Base-by-base conservation (phyloP, 2,329 filamentous ascomycete genomes). In the Trichoderma koningii region DNA sequence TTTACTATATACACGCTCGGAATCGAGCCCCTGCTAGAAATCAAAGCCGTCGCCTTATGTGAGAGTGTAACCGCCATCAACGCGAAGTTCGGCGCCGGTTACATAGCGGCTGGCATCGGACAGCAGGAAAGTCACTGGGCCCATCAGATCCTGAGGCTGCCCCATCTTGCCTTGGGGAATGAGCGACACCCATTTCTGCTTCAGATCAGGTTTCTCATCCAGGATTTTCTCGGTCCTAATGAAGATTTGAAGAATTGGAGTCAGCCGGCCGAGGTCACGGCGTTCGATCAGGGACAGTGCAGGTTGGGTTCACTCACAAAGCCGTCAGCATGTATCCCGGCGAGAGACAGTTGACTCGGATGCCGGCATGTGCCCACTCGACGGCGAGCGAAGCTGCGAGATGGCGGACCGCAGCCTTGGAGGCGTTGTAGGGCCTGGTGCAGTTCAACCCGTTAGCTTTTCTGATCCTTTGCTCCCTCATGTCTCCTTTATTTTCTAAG, bases 321-420 rank as follows among this genome's bases (percentile, higher is more conserved):
- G 93, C 91, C 17, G 94, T 97, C 70, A 97, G 81, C 94, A 98
- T 98, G 79, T 98, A 98, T 51, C 95, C 94, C 0, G 94, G 94
- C 34, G 89, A 93, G 76, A 98, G 95, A 78, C 91, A 95, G 81
- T 98, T 98, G 70, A 98, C 94, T 42, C 94, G 87, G 74, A 98
- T 97, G 70, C 89, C 89, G 44, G 89, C 87, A 70, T 88, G 84
- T 0, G 94, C 93, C 94, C 95, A 98, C 78, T 98, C 95, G 57
- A 97, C 93, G 42, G 93, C 93, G 71, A 97, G 83, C 69, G 90
- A 95, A 44, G 91, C 86, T 14, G 92, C 93, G 67, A 98, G 79
- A 78, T 98, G 94, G 68, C 93, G 85, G 52, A 98, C 90, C 12
- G 92, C 95, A 42, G 95, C 94, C 80, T 98, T 98, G 68, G 93